Percentiles rank a stretch among this genome's conserved stretches.
These are phyloP conservation scores for Nakaseomyces sp. DNA, from an alignment of 1,139 yeast species.

Conservation along the genomic window DNA sequence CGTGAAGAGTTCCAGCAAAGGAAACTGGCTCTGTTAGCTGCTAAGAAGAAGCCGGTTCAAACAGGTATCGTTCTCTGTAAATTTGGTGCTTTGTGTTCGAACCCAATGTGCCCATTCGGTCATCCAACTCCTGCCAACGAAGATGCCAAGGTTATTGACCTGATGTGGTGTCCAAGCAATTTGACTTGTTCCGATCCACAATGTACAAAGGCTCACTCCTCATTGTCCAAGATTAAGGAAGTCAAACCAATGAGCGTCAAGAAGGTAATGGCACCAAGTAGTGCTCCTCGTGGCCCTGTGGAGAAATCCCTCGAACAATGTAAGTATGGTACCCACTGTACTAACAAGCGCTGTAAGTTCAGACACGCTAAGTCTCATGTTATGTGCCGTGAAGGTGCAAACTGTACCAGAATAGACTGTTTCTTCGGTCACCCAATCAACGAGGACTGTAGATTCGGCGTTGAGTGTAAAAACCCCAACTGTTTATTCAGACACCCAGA, in stretches of 20 bases:
- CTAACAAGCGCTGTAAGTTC: slow-evolving; percentile 67
- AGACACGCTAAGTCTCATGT: slow-evolving; percentile 72
- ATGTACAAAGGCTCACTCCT: slow-evolving; percentile 76
- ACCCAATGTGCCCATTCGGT: slow-evolving; percentile 75
- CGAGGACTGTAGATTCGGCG: slow-evolving; percentile 74
- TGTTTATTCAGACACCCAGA: slow-evolving; percentile 77
- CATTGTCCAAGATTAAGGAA: slow-evolving; percentile 39
- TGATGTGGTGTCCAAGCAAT: slow-evolving; percentile 73
- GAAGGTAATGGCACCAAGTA: slow-evolving; percentile 9
- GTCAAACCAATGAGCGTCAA: slow-evolving; percentile 25
- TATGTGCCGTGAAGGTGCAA: slow-evolving; percentile 72
- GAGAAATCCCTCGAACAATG: slow-evolving; percentile 68
- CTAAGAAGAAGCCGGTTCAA: slow-evolving; percentile 30
- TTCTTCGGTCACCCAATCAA: slow-evolving; percentile 70
- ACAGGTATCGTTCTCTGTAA: slow-evolving; percentile 57
- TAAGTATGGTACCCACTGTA: slow-evolving; percentile 66
- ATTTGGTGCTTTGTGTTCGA: slow-evolving; percentile 65
- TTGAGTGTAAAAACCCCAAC: slow-evolving; percentile 55
- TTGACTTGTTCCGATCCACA: slow-evolving; percentile 49
- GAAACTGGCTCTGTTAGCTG: slow-evolving; percentile 32
- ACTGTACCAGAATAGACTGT: slow-evolving; percentile 74
- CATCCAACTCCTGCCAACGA: slow-evolving; percentile 85
- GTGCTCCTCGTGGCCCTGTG: slow-evolving; percentile 25
- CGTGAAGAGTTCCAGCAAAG: slow-evolving; percentile 44
- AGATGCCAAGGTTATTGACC: slow-evolving; percentile 55